A percentile compares a stretch with the other conserved stretches of the same genome.
Evolutionary conservation across 805 yeast genomes (phyloP).

Genomic region (Candida broadrunensis): DNA sequence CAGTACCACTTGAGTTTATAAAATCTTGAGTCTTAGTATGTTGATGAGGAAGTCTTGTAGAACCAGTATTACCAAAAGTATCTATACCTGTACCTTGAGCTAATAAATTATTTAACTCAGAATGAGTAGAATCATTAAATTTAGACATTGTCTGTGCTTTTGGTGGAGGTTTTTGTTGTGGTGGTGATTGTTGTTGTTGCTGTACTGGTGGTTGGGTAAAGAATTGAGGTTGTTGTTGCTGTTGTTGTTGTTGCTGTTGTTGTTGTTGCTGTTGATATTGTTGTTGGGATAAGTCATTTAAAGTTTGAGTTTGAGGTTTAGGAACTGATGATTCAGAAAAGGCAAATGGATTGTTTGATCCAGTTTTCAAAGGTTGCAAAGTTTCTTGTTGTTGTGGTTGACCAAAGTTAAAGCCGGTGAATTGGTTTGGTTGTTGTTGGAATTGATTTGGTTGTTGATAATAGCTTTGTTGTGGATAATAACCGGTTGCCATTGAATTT

Average conservation of each 20-base stretch:
- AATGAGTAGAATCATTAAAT: slow-evolving; percentile 45
- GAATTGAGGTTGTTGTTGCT: slow-evolving; percentile 27
- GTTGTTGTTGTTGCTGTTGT: slow-evolving; percentile 5
- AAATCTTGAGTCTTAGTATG: slow-evolving; percentile 80
- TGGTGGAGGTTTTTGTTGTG: slow-evolving; percentile 18
- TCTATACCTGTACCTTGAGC: slow-evolving; percentile 90
- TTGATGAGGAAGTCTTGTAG: slow-evolving; percentile 84
- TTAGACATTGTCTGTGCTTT: slow-evolving; percentile 25
- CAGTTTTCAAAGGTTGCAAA: slow-evolving; percentile 59
- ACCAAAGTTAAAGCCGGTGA: slow-evolving; percentile 26
- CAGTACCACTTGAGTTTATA: slow-evolving; percentile 87
- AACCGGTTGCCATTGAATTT: slow-evolving; percentile 52
- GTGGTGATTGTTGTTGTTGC: slow-evolving; percentile 14
- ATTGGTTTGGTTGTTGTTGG: slow-evolving; percentile 30
- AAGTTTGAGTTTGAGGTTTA: slow-evolving; percentile 20
- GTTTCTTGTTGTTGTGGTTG: slow-evolving; percentile 31
- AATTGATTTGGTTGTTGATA: slow-evolving; percentile 29
- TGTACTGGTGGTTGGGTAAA: slow-evolving; percentile 23
- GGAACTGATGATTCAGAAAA: slow-evolving; percentile 1
- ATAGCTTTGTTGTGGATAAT: slow-evolving; percentile 34
- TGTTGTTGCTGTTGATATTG: slow-evolving; percentile 12
- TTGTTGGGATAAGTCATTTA: slow-evolving; percentile 20
- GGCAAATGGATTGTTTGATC: slow-evolving; percentile 80
- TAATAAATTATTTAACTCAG: slow-evolving; percentile 70
- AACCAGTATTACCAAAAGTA: slow-evolving; percentile 89